Evolutionary conservation across 208 protist genomes (phyloP).

Genomic region (Wallacemonas sp.): DNA sequence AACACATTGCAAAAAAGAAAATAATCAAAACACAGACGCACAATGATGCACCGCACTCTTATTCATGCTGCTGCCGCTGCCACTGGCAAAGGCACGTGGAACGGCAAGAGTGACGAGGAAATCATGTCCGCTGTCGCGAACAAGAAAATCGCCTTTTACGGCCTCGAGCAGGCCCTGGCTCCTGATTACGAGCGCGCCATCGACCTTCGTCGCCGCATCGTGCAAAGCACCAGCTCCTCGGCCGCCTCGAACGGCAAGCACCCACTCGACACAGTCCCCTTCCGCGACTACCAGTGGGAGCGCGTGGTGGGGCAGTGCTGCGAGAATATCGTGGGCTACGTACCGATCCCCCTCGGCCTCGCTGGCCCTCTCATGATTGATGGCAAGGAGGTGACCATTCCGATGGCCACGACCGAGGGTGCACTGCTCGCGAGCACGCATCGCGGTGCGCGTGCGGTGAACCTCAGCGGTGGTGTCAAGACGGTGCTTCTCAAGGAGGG

Average conservation of each 20-base stretch:
- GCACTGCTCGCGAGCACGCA: constrained; percentile 96
- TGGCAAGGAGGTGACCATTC: constrained; percentile 85
- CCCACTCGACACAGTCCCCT: constrained; percentile 79
- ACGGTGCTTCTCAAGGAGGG: constrained; percentile 91
- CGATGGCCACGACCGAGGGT: constrained; percentile 99
- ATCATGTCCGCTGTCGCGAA: constrained; percentile 67
- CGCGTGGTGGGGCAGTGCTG: constrained; percentile 93
- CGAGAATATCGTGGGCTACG: constrained; percentile 97
- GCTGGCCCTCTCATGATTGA: constrained; percentile 95
- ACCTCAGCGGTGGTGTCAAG: constrained; percentile 86
- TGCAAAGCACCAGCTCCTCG: constrained; percentile 40
- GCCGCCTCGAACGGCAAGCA: constrained; percentile 21
- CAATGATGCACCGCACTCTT: constrained; percentile 34
- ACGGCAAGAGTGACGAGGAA: constrained; percentile 60
- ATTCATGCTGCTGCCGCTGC: constrained; percentile 6
- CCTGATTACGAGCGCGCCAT: constrained; percentile 91
- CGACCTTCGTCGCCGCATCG: constrained; percentile 76
- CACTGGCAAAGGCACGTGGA: constrained; percentile 43
- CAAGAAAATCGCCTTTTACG: constrained; percentile 86
- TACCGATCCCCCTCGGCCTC: constrained; percentile 96
- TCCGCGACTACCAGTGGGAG: constrained; percentile 88
- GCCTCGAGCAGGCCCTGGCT: constrained; percentile 77
- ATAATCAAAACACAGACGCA: constrained; percentile 7
- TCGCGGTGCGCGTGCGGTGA: constrained; percentile 95
- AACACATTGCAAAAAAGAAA: constrained; percentile 17